phyloP scores from a whole-genome alignment of 176 grass and related monocot species.

The Aegilops bicornis region DNA sequence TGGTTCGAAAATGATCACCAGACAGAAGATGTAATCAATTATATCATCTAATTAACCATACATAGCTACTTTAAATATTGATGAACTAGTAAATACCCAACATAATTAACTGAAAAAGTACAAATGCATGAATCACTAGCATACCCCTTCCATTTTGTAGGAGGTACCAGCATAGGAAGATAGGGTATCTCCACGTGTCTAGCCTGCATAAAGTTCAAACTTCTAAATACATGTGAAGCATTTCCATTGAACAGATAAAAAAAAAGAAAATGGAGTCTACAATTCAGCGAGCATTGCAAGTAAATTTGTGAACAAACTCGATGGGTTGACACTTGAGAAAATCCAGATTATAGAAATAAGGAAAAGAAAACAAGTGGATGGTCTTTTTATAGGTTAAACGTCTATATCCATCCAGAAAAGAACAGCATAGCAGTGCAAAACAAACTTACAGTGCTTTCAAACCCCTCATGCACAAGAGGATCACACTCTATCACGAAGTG shows the following conservation, averaged over 20 bases:
- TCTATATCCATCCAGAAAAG: constrained; percentile 3
- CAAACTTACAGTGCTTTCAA: constrained; percentile 87
- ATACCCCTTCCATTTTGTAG: constrained; percentile 95
- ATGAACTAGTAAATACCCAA: constrained; percentile 1
- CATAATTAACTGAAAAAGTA: constrained; percentile 21
- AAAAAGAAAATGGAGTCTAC: constrained; percentile 15
- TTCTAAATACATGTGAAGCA: constrained; percentile 32
- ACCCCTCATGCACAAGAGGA: constrained; percentile 67
- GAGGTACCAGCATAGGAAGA: constrained; percentile 88
- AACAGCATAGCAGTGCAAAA: neutral
- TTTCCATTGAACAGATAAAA: neutral
- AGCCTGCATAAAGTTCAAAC: constrained; percentile 63
- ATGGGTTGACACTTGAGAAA: constrained; percentile 1
- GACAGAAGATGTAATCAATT: constrained; percentile 12
- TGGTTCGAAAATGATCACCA: constrained; percentile 12
- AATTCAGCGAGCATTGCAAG: neutral
- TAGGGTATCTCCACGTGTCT: constrained; percentile 85
- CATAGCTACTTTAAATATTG: neutral
- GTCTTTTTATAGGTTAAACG: neutral
- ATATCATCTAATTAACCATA: neutral
- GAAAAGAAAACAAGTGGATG: neutral
- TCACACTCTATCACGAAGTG: constrained; percentile 92
- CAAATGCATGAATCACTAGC: constrained; percentile 30
- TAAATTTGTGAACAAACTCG: neutral
- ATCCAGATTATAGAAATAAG: neutral